Evolutionary conservation across 257 asterid genomes (phyloP).

Genomic region (Lantana camara): DNA sequence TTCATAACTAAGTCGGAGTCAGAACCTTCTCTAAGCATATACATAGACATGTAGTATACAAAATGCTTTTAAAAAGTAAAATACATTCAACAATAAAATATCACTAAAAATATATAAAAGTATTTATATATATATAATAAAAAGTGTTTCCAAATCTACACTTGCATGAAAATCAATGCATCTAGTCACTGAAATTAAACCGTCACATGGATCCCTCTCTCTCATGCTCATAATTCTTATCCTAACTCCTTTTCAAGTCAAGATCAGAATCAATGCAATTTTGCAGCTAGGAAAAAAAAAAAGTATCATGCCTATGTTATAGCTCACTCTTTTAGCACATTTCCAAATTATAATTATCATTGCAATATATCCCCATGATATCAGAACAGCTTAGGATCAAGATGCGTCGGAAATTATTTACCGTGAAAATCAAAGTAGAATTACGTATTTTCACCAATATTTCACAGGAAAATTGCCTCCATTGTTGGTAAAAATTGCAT

Average conservation of each 20-base stretch:
- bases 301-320: neutral
- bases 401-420: no score
- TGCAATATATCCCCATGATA: no score
- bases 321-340: neutral
- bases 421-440: neutral
- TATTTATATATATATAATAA: neutral
- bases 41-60: no score
- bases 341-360: no score
- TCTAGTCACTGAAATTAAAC: slow-evolving; percentile 31
- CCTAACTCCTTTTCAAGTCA: slow-evolving; percentile 17
- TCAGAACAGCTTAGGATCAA: neutral
- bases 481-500: slow-evolving; percentile 26
- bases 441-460: slow-evolving; percentile 23
- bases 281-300: neutral
- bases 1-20: no score
- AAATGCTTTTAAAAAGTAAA: no score
- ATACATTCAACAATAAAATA: no score
- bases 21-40: no score
- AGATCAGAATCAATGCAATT: slow-evolving; percentile 14
- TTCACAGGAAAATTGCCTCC: slow-evolving; percentile 33
- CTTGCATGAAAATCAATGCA: slow-evolving; percentile 32
- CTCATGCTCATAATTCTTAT: neutral
- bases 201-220: slow-evolving; percentile 35
- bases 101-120: no score
- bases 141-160: slow-evolving; percentile 28